Base-by-base conservation (phyloP, 2,329 filamentous ascomycete genomes). In the Immersiporthe knoxdaviesiana region DNA sequence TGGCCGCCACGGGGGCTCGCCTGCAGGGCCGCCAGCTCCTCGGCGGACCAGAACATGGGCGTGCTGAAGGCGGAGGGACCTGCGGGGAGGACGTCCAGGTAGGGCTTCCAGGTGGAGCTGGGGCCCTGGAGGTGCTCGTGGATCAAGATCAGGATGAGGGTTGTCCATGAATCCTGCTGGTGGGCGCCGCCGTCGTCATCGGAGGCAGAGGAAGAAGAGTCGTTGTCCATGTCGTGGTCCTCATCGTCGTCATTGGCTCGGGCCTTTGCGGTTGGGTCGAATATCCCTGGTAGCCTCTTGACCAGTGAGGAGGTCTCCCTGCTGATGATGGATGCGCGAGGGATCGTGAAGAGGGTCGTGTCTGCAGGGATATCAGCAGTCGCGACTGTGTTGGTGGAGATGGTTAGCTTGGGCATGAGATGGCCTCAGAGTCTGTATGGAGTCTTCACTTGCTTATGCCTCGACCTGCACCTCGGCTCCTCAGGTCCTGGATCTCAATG, bases 41-140 rank as follows among this genome's bases (percentile, higher is more conserved):
- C 80, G 0, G 85, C 82, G 1, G 86, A 83, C 94, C 94, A 97
- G 81, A 94, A 97, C 92, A 97, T 97, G 72, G 95, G 86, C 2
- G 93, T 97, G 77, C 96, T 88, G 76, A 97, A 97, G 1, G 81
- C 75, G 6, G 76, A 73, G 0, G 93, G 93, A 12, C 56, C 58
- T 4, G 63, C 39, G 67, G 70, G 70, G 6, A 97, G 84, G 27
- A 97, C 83, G 68, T 89, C 85, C 73, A 97, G 89, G 78, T 97
- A 97, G 0, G 89, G 84, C 72, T 88, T 87, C 94, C 94, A 97
- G 11, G 80, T 81, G 1, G 93, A 97, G 0, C 73, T 80, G 70
- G 74, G 81, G 63, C 79, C 89, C 77, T 78, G 89, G 10, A 89
- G 79, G 67, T 83, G 84, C 80, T 97, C 93, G 79, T 93, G 92